Evolutionary conservation across 1,284 basidiomycete genomes (phyloP).

Genomic region (Puccinia triticina): DNA sequence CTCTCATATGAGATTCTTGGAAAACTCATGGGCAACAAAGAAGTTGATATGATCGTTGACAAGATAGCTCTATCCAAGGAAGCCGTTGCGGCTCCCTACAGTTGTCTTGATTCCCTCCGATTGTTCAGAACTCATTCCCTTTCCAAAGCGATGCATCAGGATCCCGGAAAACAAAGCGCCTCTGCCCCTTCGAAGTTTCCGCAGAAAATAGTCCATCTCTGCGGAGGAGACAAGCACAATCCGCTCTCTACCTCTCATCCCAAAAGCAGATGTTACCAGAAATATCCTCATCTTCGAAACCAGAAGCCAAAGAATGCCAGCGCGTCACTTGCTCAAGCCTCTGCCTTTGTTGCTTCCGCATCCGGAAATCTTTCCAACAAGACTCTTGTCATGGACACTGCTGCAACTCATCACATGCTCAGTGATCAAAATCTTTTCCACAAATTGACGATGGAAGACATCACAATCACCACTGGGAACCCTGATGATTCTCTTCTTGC

Average conservation of each 20-base stretch:
- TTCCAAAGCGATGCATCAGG: too few relatives aligned
- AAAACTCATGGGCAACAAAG: background rate
- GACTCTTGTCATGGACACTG: background rate
- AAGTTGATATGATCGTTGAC: background rate
- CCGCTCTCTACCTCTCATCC: background rate
- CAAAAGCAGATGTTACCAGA: background rate
- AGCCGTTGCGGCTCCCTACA: background rate
- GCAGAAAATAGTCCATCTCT: background rate
- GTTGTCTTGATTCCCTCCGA: background rate
- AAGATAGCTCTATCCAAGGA: background rate
- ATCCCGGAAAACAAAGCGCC: background rate
- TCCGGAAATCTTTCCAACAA: too few relatives aligned
- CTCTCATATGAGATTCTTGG: background rate
- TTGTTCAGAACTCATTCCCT: background rate
- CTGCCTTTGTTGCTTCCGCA: background rate
- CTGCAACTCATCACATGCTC: slow-evolving; percentile 5
- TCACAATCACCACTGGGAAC: background rate
- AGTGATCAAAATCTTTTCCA: background rate
- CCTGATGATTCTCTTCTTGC: background rate
- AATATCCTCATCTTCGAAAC: background rate
- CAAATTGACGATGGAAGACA: too few relatives aligned
- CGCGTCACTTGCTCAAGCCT: background rate
- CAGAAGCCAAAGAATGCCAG: background rate
- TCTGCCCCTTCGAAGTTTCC: background rate
- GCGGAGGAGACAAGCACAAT: background rate